phyloP scores from a whole-genome alignment of 106 monocot species.

The Phalaenopsis aphrodite region DNA sequence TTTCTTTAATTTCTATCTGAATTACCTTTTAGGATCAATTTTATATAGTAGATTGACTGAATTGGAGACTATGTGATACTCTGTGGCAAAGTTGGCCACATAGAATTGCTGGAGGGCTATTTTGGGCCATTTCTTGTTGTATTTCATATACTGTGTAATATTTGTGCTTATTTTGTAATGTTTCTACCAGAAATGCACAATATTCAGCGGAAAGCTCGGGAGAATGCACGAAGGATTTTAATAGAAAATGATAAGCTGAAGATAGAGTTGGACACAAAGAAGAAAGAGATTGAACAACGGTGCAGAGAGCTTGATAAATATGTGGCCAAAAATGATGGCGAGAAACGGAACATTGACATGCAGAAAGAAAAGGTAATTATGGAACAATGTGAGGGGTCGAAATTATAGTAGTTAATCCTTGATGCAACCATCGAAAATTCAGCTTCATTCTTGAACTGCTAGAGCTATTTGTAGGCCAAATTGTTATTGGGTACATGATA shows the following conservation, averaged over 20 bases:
- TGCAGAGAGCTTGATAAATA: conserved; percentile 54
- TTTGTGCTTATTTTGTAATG: background rate
- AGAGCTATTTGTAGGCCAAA: background rate
- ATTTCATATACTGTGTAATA: background rate
- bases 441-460: background rate
- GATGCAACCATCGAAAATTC: too few relatives aligned
- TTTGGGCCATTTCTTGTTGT: background rate
- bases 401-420: background rate
- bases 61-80: too few relatives aligned
- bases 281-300: conserved; percentile 56
- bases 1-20: too few relatives aligned
- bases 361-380: conserved; percentile 67
- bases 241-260: conserved; percentile 69
- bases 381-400: background rate
- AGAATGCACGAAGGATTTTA: conserved; percentile 55
- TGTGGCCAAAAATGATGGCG: conserved; percentile 44
- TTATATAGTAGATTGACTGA: too few relatives aligned
- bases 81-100: too few relatives aligned
- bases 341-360: conserved; percentile 51
- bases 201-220: conserved; percentile 54
- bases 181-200: conserved; percentile 58
- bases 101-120: too few relatives aligned
- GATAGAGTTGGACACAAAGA: conserved; percentile 56
- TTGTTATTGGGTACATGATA: background rate
- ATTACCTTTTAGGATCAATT: too few relatives aligned